Base-by-base conservation (phyloP, 2,329 filamentous ascomycete genomes). In the Fusarium sp. region DNA sequence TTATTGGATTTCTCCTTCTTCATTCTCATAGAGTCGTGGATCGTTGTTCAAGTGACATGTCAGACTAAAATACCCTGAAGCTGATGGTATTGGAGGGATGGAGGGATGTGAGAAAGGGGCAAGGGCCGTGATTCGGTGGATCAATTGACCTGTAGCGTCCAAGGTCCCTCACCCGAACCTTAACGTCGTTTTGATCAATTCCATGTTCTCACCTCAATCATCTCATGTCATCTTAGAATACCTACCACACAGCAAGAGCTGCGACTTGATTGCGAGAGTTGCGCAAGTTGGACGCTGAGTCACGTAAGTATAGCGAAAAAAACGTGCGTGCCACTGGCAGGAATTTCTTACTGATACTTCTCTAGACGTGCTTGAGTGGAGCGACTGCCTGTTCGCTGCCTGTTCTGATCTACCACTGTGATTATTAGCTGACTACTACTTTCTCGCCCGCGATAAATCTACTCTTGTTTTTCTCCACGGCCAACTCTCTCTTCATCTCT, bases 371-470 rank as follows among this genome's bases (percentile, higher is more conserved):
- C 15, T n/a, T 38, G 18, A 38, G 70, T 72, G 70, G 70, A 73
- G 47, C 65, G 56, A 61, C 67, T 73, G 70, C 66, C 70, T 73
- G 56, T 54, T 56, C 55, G 70, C 66, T 73, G 70, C 70, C 70
- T 73, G 70, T 28, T 66, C 59, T 48, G 24, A 42, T 48, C 51
- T 42, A 32, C 65, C 34, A 44, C 58, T 30, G 59, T 47, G 34
- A 57, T 52, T 42, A 57, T 52, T 42, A 30, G 24, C 24, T 48
- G 7, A 15, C 45, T 32, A 18, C 28, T 18, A 51, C 48, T 32
- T 32, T 51, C n/a, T 24, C 30, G 24, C 30, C 22, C 30, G 24
- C 48, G 4, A 34, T 51, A 34, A 34, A 51, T 13, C 48, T 34
- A 51, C 48, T 51, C 30, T 34, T 51, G 12, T 24, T 51, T 32